A percentile compares a stretch with the other conserved stretches of the same genome.
phyloP scores from a whole-genome alignment of 2,329 filamentous ascomycete species.

The Zymoseptoria passerinii region DNA sequence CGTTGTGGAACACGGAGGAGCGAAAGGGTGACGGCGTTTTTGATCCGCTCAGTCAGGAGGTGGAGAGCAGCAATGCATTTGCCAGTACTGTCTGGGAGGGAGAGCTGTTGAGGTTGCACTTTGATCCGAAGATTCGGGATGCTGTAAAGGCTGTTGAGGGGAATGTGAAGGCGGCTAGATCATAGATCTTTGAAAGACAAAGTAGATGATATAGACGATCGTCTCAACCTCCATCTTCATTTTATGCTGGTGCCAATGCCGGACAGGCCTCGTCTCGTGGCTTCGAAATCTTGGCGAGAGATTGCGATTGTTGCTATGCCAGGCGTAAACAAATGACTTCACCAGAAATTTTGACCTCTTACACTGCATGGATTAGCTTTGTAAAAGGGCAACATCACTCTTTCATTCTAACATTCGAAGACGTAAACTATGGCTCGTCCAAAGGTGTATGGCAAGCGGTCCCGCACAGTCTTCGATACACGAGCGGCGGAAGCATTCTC shows the following conservation, averaged over 20 bases:
- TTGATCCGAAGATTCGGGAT: constrained; percentile 76
- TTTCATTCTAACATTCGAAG: not conserved
- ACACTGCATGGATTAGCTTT: not conserved
- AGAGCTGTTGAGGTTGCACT: constrained; percentile 77
- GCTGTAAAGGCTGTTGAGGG: constrained; percentile 32
- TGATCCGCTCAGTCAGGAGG: constrained; percentile 60
- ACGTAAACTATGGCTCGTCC: constrained; percentile 26
- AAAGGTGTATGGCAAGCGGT: constrained; percentile 34
- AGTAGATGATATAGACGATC: not conserved
- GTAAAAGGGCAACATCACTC: not conserved
- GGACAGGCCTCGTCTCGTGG: no score
- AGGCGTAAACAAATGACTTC: not conserved
- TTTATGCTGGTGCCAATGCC: no score
- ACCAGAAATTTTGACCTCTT: not conserved
- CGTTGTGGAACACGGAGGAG: constrained; percentile 94
- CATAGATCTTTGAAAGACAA: not conserved
- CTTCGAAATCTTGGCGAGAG: not conserved
- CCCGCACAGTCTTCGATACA: constrained; percentile 22
- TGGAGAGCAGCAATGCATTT: constrained; percentile 85
- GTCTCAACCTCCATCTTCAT: not conserved
- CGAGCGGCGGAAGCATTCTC: constrained; percentile 14
- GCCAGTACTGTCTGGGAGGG: constrained; percentile 89
- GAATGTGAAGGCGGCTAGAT: constrained; percentile 17
- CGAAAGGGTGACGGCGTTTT: constrained; percentile 83
- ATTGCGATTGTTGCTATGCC: not conserved